These are phyloP conservation scores for Coniochaeta sp. DNA, from an alignment of 2,329 filamentous ascomycete species.

Conservation along the genomic window DNA sequence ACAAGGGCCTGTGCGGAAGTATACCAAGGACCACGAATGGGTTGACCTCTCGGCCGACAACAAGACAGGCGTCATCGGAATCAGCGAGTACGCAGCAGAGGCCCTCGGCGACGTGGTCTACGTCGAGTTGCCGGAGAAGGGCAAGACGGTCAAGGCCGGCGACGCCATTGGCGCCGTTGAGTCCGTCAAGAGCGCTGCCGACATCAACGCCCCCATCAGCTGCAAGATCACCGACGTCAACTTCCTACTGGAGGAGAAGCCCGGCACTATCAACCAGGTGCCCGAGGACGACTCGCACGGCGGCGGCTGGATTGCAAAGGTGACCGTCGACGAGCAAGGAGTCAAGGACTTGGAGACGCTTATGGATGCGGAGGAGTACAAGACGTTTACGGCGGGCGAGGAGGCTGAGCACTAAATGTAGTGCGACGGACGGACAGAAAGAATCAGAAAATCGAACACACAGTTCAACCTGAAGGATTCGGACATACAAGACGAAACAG, in stretches of 20 bases:
- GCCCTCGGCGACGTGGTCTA: slow-evolving; percentile 95
- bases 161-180: slow-evolving; percentile 92
- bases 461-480: slow-evolving; percentile 21
- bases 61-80: slow-evolving; percentile 75
- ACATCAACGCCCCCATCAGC: slow-evolving; percentile 83
- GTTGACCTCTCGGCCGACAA: slow-evolving; percentile 79
- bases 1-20: slow-evolving; percentile 65
- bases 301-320: slow-evolving; percentile 89
- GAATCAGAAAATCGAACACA: not conserved
- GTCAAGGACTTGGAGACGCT: slow-evolving; percentile 63
- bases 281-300: slow-evolving; percentile 69
- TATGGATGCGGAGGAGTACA: slow-evolving; percentile 74
- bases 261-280: slow-evolving; percentile 79
- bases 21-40: slow-evolving; percentile 98
- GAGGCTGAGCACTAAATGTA: slow-evolving; percentile 28
- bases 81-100: slow-evolving; percentile 85
- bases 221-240: slow-evolving; percentile 75
- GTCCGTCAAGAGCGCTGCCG: slow-evolving; percentile 96
- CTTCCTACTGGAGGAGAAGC: slow-evolving; percentile 70
- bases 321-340: slow-evolving; percentile 63
- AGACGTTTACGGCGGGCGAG: slow-evolving; percentile 54
- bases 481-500: not conserved
- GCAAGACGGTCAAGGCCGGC: slow-evolving; percentile 62
- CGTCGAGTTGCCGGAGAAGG: slow-evolving; percentile 79
- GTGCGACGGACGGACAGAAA: not conserved